A percentile compares a stretch with the other conserved stretches of the same genome.
Evolutionary conservation across 164 flowering plant species (phyloP).

Genomic region (Taxillus chinensis): DNA sequence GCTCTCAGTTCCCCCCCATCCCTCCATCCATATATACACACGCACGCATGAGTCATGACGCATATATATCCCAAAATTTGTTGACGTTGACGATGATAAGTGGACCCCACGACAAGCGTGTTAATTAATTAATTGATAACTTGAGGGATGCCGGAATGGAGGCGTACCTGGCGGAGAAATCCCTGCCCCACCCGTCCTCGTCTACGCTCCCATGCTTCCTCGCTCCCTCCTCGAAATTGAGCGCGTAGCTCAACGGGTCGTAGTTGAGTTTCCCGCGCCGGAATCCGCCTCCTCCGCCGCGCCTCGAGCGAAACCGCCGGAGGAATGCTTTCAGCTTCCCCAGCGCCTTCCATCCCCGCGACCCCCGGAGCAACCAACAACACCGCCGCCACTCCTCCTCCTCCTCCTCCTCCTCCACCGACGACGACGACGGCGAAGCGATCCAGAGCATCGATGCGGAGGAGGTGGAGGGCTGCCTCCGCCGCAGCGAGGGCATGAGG

Average conservation of each 20-base stretch:
- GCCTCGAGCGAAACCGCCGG: slow-evolving; percentile 17
- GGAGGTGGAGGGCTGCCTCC: no score
- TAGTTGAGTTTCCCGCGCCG: slow-evolving; percentile 27
- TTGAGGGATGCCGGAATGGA: slow-evolving; percentile 17
- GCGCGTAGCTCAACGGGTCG: slow-evolving; percentile 44
- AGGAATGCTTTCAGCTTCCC: slow-evolving; percentile 47
- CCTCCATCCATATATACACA: no score
- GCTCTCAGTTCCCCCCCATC: no score
- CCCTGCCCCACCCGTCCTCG: slow-evolving; percentile 16
- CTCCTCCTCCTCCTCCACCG: slow-evolving; percentile 15
- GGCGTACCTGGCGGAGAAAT: slow-evolving; percentile 24
- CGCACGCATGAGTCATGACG: no score
- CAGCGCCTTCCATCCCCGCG: slow-evolving; percentile 47
- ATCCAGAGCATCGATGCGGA: no score
- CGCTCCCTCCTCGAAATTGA: slow-evolving; percentile 42
- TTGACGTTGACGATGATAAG: no score
- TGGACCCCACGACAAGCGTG: no score
- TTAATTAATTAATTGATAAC: background rate
- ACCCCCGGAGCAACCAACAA: slow-evolving; percentile 14
- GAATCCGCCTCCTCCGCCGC: background rate
- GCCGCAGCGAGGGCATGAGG: no score
- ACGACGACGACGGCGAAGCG: background rate
- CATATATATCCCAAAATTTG: no score
- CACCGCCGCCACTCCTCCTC: slow-evolving; percentile 17
- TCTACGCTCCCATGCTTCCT: slow-evolving; percentile 15